Conservation (phyloP, 2,329 filamentous ascomycete species). For the Colletotrichum sp. region DNA sequence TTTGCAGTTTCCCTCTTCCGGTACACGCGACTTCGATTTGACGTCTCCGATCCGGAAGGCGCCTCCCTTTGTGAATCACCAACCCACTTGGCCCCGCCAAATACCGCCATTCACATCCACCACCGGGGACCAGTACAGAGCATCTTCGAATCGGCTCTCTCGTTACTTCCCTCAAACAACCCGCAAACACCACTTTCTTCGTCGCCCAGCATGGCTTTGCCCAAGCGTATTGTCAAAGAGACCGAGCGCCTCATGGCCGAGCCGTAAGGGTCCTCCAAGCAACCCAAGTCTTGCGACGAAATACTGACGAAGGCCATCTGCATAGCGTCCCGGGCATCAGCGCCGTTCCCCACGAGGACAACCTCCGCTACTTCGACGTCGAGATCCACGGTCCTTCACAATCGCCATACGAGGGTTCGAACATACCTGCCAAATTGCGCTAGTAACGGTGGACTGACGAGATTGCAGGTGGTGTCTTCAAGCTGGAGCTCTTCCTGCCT, state of each 20-base stretch:
- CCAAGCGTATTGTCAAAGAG: constrained; percentile 98
- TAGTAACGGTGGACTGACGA: not conserved
- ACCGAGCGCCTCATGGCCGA: constrained; percentile 96
- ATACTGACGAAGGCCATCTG: not conserved
- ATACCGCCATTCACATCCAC: not conserved
- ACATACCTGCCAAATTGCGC: not conserved
- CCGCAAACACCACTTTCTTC: not conserved
- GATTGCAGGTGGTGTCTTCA: constrained; percentile 77
- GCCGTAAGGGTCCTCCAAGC: constrained; percentile 68
- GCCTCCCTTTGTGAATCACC: not conserved
- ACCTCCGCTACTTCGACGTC: constrained; percentile 97
- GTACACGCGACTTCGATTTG: not conserved
- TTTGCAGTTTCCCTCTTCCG: not conserved
- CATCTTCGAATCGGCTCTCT: not conserved
- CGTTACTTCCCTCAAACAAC: not conserved
- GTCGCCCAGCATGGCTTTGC: constrained; percentile 67
- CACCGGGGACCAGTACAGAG: not conserved
- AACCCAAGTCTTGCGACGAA: not conserved
- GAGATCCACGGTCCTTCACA: constrained; percentile 91
- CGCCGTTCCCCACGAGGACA: constrained; percentile 94
- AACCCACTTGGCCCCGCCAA: constrained; percentile 17
- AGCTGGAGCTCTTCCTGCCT: constrained; percentile 95
- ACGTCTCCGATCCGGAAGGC: not conserved
- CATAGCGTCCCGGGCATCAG: constrained; percentile 92
- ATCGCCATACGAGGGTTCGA: constrained; percentile 90